Evolutionary conservation across 345 rosid species (phyloP).

Genomic region (Aquilaria malaccensis): DNA sequence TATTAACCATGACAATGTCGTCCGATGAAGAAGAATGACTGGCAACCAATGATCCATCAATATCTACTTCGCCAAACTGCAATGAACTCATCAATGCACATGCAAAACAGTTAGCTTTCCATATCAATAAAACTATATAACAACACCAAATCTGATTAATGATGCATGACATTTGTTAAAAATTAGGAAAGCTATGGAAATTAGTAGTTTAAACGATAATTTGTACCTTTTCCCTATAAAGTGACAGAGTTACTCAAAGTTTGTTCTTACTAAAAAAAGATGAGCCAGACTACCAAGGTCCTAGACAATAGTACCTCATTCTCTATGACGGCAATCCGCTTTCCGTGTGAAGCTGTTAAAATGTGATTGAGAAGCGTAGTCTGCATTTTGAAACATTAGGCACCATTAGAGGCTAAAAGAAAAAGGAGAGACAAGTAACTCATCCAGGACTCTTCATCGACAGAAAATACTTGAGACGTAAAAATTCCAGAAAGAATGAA

Average conservation of each 20-base stretch:
- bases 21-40: conserved; percentile 54
- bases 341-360: conserved; percentile 63
- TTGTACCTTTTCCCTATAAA: too few species aligned
- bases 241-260: not conserved
- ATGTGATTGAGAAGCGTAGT: conserved; percentile 77
- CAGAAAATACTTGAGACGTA: too few species aligned
- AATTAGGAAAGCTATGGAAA: too few species aligned
- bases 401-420: too few species aligned
- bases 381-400: conserved; percentile 18
- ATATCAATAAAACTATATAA: too few species aligned
- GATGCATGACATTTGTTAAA: too few species aligned
- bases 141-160: too few species aligned
- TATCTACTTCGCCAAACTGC: conserved; percentile 70
- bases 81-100: not conserved
- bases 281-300: not conserved
- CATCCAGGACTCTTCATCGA: too few species aligned
- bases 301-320: conserved; percentile 43
- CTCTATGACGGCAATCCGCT: conserved; percentile 74
- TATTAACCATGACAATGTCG: conserved; percentile 63
- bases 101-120: too few species aligned
- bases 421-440: not conserved
- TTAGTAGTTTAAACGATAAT: too few species aligned
- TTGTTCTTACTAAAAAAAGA: not conserved
- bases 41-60: conserved; percentile 71
- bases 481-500: too few species aligned